These are phyloP conservation scores for Termitomyces sp. DNA, from an alignment of 768 basidiomycete genomes.

Conservation along the genomic window DNA sequence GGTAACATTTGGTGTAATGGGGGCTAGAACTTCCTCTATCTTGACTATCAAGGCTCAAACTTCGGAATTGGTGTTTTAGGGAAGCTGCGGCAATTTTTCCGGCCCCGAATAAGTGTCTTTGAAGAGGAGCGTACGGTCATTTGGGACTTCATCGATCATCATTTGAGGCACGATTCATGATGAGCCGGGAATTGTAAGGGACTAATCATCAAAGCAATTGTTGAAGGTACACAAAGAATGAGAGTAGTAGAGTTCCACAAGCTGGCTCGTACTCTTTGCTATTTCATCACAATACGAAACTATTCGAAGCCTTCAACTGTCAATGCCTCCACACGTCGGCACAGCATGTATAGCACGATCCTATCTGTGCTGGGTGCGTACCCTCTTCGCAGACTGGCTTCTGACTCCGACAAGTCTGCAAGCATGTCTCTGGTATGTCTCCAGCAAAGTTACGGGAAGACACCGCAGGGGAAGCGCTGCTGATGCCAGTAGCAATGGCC, in stretches of 20 bases:
- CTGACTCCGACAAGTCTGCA: neutral
- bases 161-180: neutral
- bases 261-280: too few species aligned
- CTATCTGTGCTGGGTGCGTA: neutral
- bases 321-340: neutral
- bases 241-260: neutral
- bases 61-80: neutral
- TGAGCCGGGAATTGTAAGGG: too few species aligned
- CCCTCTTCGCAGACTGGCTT: neutral
- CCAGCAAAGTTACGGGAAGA: neutral
- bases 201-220: neutral
- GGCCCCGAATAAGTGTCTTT: neutral
- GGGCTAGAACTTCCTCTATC: neutral
- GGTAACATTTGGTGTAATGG: constrained; percentile 77
- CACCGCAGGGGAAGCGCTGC: neutral
- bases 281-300: too few species aligned
- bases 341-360: neutral
- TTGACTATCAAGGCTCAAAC: neutral
- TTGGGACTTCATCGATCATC: too few species aligned
- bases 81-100: neutral
- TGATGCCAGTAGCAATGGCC: neutral
- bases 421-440: neutral
- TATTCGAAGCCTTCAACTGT: neutral
- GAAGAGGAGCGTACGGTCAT: neutral
- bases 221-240: neutral